Conservation (phyloP, 163 green algal genomes). For the Chlamydomonas reinhardtii region DNA sequence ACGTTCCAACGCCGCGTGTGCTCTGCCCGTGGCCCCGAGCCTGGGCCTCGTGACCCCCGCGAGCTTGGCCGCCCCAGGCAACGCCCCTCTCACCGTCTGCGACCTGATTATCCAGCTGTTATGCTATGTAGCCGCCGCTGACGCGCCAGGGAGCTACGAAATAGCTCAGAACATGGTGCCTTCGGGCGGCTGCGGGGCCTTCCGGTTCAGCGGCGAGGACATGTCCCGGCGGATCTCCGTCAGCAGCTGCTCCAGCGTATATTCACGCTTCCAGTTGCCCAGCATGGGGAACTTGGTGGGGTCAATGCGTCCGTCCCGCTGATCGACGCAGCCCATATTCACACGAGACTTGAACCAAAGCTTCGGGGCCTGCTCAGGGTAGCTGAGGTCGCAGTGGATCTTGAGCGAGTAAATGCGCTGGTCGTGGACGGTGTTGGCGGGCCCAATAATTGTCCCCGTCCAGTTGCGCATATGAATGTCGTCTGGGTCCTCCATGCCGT, state of each 20-base stretch:
- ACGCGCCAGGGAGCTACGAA: no score
- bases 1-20: no score
- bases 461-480: slow-evolving; percentile 96
- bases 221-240: slow-evolving; percentile 92
- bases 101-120: neutral
- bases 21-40: no score
- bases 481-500: slow-evolving; percentile 96
- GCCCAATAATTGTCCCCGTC: slow-evolving; percentile 99
- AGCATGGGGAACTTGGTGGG: slow-evolving; percentile 82
- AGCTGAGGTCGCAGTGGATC: slow-evolving; percentile 88
- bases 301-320: slow-evolving; percentile 82
- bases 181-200: slow-evolving; percentile 94
- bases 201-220: slow-evolving; percentile 85
- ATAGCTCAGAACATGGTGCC: neutral
- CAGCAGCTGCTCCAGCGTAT: slow-evolving; percentile 93
- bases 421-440: slow-evolving; percentile 91
- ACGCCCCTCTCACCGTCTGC: no score
- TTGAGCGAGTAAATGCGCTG: slow-evolving; percentile 93
- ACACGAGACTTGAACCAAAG: slow-evolving; percentile 87
- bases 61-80: no score
- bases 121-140: neutral
- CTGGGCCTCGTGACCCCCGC: no score
- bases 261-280: slow-evolving; percentile 85
- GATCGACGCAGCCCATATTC: slow-evolving; percentile 88
- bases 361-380: slow-evolving; percentile 80